These are phyloP conservation scores for Pleurotus djamor DNA, from an alignment of 768 basidiomycete genomes.

Conservation along the genomic window DNA sequence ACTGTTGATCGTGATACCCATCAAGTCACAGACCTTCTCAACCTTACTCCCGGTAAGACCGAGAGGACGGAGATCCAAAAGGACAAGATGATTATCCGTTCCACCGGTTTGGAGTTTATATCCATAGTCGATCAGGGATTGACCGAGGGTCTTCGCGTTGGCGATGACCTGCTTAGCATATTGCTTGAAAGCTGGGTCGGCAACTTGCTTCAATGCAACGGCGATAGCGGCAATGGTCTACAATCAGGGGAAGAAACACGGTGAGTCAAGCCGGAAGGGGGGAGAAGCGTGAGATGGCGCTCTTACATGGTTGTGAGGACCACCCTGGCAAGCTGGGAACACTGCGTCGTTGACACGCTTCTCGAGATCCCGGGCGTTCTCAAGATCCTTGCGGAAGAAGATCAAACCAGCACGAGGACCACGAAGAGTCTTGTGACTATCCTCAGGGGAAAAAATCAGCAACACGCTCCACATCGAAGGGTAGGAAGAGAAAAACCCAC, in stretches of 20 bases:
- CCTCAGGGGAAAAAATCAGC: background rate
- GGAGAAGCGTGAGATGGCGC: background rate
- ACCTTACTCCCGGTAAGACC: conserved; percentile 98
- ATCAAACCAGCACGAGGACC: conserved; percentile 97
- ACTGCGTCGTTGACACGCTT: conserved; percentile 97
- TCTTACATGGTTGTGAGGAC: conserved; percentile 93
- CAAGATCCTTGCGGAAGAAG: conserved; percentile 95
- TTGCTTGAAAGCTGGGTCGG: conserved; percentile 83
- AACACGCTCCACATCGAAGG: conserved; percentile 5
- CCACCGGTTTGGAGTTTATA: conserved; percentile 98
- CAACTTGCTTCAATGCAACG: conserved; percentile 87
- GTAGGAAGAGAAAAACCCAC: conserved; percentile 34
- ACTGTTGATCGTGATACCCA: conserved; percentile 98
- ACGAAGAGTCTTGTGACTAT: conserved; percentile 95
- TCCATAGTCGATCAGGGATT: conserved; percentile 68
- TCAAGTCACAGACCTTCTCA: conserved; percentile 96
- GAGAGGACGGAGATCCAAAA: conserved; percentile 96
- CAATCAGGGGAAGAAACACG: background rate
- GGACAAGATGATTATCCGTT: conserved; percentile 96
- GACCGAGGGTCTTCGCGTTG: conserved; percentile 80
- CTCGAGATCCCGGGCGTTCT: conserved; percentile 83
- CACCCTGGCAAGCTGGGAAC: conserved; percentile 99
- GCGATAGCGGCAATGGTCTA: conserved; percentile 96
- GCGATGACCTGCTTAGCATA: conserved; percentile 95
- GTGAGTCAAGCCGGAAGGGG: background rate